Evolutionary conservation across 2,329 filamentous ascomycete species (phyloP).

Genomic region (Exophiala alcalophila): DNA sequence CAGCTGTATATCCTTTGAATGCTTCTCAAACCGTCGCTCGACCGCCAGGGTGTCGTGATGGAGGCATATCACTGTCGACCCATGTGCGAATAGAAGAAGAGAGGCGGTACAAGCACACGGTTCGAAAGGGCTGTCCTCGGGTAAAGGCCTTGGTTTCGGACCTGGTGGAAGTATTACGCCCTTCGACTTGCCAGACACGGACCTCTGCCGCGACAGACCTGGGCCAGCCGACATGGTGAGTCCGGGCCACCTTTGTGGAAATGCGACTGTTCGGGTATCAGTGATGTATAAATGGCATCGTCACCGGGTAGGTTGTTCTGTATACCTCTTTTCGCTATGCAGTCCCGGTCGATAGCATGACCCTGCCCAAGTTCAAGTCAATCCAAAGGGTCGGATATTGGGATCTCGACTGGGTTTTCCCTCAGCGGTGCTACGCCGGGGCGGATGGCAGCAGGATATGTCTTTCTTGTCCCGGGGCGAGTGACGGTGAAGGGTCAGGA

Average conservation of each 20-base stretch:
- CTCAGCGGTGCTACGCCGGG: conserved; percentile 16
- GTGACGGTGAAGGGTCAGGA: conserved; percentile 7
- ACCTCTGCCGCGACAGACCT: conserved; percentile 28
- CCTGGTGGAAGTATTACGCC: conserved; percentile 18
- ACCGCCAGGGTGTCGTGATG: conserved; percentile 91
- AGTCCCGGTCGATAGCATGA: conserved; percentile 17
- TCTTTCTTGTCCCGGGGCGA: conserved; percentile 10
- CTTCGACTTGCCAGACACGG: conserved; percentile 27
- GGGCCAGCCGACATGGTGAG: conserved; percentile 19
- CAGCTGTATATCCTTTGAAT: conserved; percentile 77
- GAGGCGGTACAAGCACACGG: conserved; percentile 88
- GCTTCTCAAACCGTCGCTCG: conserved; percentile 78
- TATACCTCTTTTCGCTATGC: conserved; percentile 21
- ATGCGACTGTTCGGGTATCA: conserved; percentile 19
- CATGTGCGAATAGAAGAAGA: conserved; percentile 84
- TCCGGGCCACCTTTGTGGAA: conserved; percentile 4
- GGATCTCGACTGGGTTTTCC: conserved; percentile 19
- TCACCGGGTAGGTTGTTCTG: conserved; percentile 6
- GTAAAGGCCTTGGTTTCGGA: conserved; percentile 17
- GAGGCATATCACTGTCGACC: conserved; percentile 76
- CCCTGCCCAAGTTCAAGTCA: conserved; percentile 14
- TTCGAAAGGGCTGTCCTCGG: conserved; percentile 61
- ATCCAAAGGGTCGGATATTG: conserved; percentile 23
- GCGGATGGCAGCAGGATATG: conserved; percentile 21
- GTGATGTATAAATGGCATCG: conserved; percentile 11